These are phyloP conservation scores for Termitomyces sp. DNA, from an alignment of 768 basidiomycete genomes.

Conservation along the genomic window DNA sequence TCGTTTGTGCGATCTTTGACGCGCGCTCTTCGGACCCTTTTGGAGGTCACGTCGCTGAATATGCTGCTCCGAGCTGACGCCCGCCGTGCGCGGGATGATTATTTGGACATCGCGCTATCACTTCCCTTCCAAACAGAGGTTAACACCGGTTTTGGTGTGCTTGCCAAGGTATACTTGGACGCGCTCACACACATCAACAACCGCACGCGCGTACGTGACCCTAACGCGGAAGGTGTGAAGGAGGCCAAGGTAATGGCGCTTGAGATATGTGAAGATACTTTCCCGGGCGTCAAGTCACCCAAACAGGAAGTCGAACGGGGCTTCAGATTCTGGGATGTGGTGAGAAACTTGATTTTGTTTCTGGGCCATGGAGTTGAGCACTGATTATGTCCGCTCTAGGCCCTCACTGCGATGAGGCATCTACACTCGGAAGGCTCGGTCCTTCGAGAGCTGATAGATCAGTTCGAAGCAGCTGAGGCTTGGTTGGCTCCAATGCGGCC, in stretches of 20 bases:
- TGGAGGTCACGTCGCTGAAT: conserved; percentile 90
- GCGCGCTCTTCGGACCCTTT: conserved; percentile 82
- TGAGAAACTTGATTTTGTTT: conserved; percentile 40
- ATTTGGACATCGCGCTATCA: conserved; percentile 88
- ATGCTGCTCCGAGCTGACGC: conserved; percentile 91
- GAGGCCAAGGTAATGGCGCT: conserved; percentile 86
- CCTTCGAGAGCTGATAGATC: conserved; percentile 83
- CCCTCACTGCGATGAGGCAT: conserved; percentile 86
- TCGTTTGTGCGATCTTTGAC: conserved; percentile 92
- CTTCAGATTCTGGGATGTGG: conserved; percentile 98
- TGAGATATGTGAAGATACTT: conserved; percentile 90
- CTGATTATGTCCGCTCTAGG: conserved; percentile 37
- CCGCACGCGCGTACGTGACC: conserved; percentile 70
- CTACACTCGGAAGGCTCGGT: conserved; percentile 82
- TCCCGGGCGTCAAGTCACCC: conserved; percentile 86
- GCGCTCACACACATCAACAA: conserved; percentile 87
- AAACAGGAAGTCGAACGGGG: conserved; percentile 91
- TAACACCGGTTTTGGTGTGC: conserved; percentile 96
- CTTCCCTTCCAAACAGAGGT: conserved; percentile 95
- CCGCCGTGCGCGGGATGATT: conserved; percentile 81
- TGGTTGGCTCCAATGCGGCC: conserved; percentile 93
- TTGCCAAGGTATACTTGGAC: conserved; percentile 96
- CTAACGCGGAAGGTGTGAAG: conserved; percentile 72
- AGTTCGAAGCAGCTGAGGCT: conserved; percentile 93
- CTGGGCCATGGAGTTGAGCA: background rate